These are phyloP conservation scores for Psilocybe sp. DNA, from an alignment of 768 basidiomycete genomes.

Conservation along the genomic window DNA sequence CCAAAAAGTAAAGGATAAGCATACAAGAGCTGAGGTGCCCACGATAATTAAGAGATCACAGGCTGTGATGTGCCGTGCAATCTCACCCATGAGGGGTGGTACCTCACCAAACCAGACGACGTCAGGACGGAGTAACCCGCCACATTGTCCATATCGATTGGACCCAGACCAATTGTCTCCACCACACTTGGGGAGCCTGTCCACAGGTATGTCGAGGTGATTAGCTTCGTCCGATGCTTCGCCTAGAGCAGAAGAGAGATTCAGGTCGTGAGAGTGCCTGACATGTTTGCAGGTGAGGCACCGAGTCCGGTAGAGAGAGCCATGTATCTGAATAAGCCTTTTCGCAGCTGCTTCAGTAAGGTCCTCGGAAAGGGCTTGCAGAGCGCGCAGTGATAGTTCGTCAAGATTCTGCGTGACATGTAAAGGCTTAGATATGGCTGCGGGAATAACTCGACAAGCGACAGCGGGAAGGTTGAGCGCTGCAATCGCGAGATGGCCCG, in stretches of 20 bases:
- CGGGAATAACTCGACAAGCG: slow-evolving; percentile 28
- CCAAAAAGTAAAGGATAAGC: background rate
- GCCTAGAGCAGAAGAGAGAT: background rate
- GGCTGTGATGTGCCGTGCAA: slow-evolving; percentile 26
- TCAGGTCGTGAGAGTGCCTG: slow-evolving; percentile 7
- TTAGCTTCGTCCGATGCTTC: background rate
- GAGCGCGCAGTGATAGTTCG: slow-evolving; percentile 33
- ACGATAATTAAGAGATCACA: slow-evolving; percentile 40
- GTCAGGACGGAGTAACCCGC: slow-evolving; percentile 34
- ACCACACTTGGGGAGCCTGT: slow-evolving; percentile 27
- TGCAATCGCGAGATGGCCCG: slow-evolving; percentile 42
- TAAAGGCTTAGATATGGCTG: slow-evolving; percentile 22
- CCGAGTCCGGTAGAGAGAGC: slow-evolving; percentile 38
- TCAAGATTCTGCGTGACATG: slow-evolving; percentile 51
- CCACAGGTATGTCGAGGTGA: slow-evolving; percentile 19
- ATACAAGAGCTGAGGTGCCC: slow-evolving; percentile 41
- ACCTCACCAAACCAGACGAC: slow-evolving; percentile 48
- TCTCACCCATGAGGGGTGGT: slow-evolving; percentile 30
- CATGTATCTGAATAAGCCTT: slow-evolving; percentile 47
- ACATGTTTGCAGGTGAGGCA: slow-evolving; percentile 32
- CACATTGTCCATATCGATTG: slow-evolving; percentile 30
- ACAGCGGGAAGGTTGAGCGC: slow-evolving; percentile 29
- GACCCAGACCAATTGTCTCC: slow-evolving; percentile 21
- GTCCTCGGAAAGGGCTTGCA: slow-evolving; percentile 17
- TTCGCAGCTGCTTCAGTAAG: slow-evolving; percentile 8